These are phyloP conservation scores for Globisporangium cylindrosporum DNA, from an alignment of 352 stramenopile species.

Conservation along the genomic window DNA sequence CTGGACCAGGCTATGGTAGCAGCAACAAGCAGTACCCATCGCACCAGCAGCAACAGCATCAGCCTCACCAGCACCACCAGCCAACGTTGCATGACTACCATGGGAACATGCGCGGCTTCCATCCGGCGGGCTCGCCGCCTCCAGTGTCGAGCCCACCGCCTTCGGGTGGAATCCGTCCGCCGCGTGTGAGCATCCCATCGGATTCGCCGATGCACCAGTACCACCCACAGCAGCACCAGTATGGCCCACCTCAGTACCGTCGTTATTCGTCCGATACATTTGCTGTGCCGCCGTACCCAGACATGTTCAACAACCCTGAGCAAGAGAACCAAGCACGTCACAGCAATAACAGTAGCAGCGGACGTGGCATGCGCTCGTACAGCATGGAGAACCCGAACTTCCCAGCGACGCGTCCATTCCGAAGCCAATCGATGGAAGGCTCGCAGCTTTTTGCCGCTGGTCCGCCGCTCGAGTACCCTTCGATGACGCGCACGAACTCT, in stretches of 20 bases:
- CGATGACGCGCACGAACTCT: slow-evolving; percentile 57
- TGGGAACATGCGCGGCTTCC: slow-evolving; percentile 51
- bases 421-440: slow-evolving; percentile 77
- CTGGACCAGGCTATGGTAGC: not conserved
- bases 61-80: slow-evolving; percentile 23
- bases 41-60: slow-evolving; percentile 47
- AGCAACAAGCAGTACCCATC: slow-evolving; percentile 45
- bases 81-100: slow-evolving; percentile 50
- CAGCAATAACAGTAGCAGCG: slow-evolving; percentile 28
- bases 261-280: slow-evolving; percentile 77
- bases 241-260: slow-evolving; percentile 49
- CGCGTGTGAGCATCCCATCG: slow-evolving; percentile 63
- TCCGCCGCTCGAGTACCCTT: slow-evolving; percentile 51
- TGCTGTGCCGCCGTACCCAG: slow-evolving; percentile 52
- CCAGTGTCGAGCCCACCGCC: slow-evolving; percentile 38
- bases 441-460: slow-evolving; percentile 52
- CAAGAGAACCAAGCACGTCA: slow-evolving; percentile 52
- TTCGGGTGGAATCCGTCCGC: slow-evolving; percentile 40
- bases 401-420: slow-evolving; percentile 46
- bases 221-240: slow-evolving; percentile 20
- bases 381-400: slow-evolving; percentile 72
- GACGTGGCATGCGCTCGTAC: slow-evolving; percentile 67
- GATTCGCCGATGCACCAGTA: slow-evolving; percentile 72
- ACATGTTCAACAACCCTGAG: slow-evolving; percentile 45
- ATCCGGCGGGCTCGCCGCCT: slow-evolving; percentile 30